Evolutionary conservation across 2,329 filamentous ascomycete genomes (phyloP).

Genomic region (Monosporascus sp.): DNA sequence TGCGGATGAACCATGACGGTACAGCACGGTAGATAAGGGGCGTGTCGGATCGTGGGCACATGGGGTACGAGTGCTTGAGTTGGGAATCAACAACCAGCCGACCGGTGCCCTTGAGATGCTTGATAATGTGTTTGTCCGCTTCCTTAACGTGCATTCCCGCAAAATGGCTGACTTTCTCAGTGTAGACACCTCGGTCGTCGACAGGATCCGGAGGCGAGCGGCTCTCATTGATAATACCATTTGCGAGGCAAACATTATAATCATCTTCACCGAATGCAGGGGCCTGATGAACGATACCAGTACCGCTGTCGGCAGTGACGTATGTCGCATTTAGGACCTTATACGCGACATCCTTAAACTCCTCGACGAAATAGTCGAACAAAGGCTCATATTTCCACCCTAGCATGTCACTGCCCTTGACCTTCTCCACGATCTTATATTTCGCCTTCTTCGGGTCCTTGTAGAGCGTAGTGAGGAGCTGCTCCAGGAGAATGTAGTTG

Average conservation of each 20-base stretch:
- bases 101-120: conserved; percentile 72
- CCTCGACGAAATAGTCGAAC: conserved; percentile 84
- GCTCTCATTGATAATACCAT: conserved; percentile 71
- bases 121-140: conserved; percentile 90
- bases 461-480: conserved; percentile 76
- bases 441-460: conserved; percentile 96
- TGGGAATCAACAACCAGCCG: conserved; percentile 81
- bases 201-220: conserved; percentile 85
- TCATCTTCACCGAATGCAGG: conserved; percentile 95
- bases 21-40: conserved; percentile 90
- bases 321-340: conserved; percentile 78
- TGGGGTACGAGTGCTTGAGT: conserved; percentile 86
- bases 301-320: conserved; percentile 85
- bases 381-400: conserved; percentile 86
- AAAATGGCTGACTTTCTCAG: conserved; percentile 71
- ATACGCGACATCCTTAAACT: conserved; percentile 83
- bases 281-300: conserved; percentile 89
- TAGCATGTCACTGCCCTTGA: conserved; percentile 79
- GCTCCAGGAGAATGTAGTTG: conserved; percentile 80
- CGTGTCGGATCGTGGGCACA: conserved; percentile 93
- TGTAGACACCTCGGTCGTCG: conserved; percentile 79
- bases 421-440: conserved; percentile 73
- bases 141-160: conserved; percentile 84
- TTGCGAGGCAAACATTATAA: conserved; percentile 75
- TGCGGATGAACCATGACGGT: conserved; percentile 91